phyloP scores from a whole-genome alignment of 805 yeast genomes.

The Zygosaccharomyces kombuchaensis region DNA sequence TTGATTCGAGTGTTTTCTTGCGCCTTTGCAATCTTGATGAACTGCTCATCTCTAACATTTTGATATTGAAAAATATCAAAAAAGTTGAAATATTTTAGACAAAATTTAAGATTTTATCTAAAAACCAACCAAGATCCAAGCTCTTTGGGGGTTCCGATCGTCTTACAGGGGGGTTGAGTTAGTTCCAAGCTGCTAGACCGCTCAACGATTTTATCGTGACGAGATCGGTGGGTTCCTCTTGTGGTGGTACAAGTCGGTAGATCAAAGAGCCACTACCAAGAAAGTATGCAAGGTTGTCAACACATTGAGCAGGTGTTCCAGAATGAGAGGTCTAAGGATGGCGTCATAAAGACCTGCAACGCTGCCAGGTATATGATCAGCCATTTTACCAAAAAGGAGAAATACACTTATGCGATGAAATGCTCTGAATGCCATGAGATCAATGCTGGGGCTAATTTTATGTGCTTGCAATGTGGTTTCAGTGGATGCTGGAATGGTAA shows the following conservation, averaged over 20 bases:
- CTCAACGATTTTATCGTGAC: neutral
- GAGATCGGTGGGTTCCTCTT: neutral
- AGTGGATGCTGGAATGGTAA: conserved; percentile 59
- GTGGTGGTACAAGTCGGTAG: neutral
- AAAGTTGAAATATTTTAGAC: neutral
- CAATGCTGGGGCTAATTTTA: conserved; percentile 39
- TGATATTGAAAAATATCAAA: conserved; percentile 3
- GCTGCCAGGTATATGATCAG: conserved; percentile 25
- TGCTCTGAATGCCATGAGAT: conserved; percentile 31
- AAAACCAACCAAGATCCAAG: neutral
- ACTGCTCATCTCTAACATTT: conserved; percentile 1
- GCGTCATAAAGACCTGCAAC: conserved; percentile 27
- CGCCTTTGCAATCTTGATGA: neutral
- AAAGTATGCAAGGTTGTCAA: conserved; percentile 30
- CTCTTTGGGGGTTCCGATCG: neutral
- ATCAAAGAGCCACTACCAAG: neutral
- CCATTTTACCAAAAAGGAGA: conserved; percentile 20
- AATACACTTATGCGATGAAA: conserved; percentile 22
- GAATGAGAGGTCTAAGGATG: conserved; percentile 30
- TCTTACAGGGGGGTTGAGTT: neutral
- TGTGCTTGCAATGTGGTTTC: conserved; percentile 76
- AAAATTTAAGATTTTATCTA: neutral
- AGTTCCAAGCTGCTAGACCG: neutral
- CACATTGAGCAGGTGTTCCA: conserved; percentile 33
- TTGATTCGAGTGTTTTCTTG: neutral